Conservation (phyloP, 2,329 filamentous ascomycete species). For the Calonectria fujianensis region DNA sequence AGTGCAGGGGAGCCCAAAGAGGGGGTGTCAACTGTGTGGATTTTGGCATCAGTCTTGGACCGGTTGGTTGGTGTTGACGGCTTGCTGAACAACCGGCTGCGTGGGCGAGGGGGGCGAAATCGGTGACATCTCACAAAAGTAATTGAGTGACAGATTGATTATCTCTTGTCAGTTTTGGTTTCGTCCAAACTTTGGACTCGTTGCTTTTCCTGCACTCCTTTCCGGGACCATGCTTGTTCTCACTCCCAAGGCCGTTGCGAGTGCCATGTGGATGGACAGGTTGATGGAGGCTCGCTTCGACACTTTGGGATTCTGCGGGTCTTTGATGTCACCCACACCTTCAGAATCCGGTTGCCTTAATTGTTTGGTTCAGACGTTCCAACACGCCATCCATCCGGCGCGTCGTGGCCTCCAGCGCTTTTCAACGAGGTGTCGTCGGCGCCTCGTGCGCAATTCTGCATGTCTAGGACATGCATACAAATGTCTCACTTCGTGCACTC, state of each 20-base stretch:
- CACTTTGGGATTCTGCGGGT: slow-evolving; percentile 37
- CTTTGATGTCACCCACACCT: slow-evolving; percentile 40
- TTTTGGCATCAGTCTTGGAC: slow-evolving; percentile 38
- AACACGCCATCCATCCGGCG: slow-evolving; percentile 27
- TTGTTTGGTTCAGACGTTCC: slow-evolving; percentile 28
- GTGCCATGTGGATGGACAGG: slow-evolving; percentile 30
- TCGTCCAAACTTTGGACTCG: neutral
- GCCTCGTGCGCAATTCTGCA: slow-evolving; percentile 51
- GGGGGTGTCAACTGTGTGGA: slow-evolving; percentile 29
- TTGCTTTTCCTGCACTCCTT: slow-evolving; percentile 15
- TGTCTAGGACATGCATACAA: slow-evolving; percentile 60
- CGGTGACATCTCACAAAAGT: slow-evolving; percentile 36
- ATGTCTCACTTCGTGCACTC: slow-evolving; percentile 62
- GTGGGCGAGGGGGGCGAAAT: slow-evolving; percentile 5
- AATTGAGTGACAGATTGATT: slow-evolving; percentile 43
- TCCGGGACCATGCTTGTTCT: slow-evolving; percentile 43
- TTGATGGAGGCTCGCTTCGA: slow-evolving; percentile 40
- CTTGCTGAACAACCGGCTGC: neutral
- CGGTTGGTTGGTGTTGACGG: slow-evolving; percentile 34
- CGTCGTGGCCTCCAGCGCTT: slow-evolving; percentile 33
- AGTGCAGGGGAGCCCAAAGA: slow-evolving; percentile 44
- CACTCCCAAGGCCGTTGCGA: slow-evolving; percentile 40
- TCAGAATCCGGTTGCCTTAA: slow-evolving; percentile 33
- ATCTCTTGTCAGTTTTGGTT: slow-evolving; percentile 40
- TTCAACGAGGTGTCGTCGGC: slow-evolving; percentile 50